Conservation (phyloP, 176 grass and related monocot species). For the Typha latifolia region DNA sequence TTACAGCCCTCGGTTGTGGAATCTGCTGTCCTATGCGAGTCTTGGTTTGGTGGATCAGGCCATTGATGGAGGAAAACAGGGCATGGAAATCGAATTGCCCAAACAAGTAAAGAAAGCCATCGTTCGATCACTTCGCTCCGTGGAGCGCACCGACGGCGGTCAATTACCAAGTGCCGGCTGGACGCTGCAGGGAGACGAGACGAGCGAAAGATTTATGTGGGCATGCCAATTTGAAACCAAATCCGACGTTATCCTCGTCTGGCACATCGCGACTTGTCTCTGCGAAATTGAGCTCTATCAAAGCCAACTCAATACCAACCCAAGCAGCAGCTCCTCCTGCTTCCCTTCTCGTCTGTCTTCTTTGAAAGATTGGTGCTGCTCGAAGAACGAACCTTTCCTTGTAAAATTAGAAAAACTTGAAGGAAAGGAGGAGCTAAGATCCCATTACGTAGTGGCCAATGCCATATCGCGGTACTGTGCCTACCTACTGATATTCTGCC, state of each 20-base stretch:
- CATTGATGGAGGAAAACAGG: constrained; percentile 8
- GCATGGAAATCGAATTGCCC: too few relatives aligned
- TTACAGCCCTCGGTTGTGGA: constrained; percentile 4
- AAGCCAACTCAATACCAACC: not conserved
- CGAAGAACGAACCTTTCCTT: not conserved
- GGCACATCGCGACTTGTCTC: not conserved
- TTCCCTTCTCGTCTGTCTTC: not conserved
- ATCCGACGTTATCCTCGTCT: too few relatives aligned
- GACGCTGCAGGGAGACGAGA: too few relatives aligned
- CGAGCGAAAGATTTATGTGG: too few relatives aligned
- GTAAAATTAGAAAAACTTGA: not conserved
- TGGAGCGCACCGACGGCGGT: not conserved
- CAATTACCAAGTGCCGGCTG: too few relatives aligned
- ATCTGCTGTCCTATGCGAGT: not conserved
- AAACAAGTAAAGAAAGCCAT: too few relatives aligned
- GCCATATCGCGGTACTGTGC: constrained; percentile 13
- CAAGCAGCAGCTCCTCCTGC: not conserved
- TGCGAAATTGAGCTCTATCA: constrained; percentile 1
- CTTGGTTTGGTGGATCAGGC: not conserved
- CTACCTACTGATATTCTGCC: not conserved
- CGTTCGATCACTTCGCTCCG: not conserved
- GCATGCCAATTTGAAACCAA: too few relatives aligned
- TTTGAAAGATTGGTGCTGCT: too few relatives aligned
- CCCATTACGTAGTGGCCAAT: not conserved
- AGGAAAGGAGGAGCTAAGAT: not conserved